A percentile compares a stretch with the other conserved stretches of the same genome.
phyloP scores from a whole-genome alignment of 106 monocot species.

The Allium fistulosum region DNA sequence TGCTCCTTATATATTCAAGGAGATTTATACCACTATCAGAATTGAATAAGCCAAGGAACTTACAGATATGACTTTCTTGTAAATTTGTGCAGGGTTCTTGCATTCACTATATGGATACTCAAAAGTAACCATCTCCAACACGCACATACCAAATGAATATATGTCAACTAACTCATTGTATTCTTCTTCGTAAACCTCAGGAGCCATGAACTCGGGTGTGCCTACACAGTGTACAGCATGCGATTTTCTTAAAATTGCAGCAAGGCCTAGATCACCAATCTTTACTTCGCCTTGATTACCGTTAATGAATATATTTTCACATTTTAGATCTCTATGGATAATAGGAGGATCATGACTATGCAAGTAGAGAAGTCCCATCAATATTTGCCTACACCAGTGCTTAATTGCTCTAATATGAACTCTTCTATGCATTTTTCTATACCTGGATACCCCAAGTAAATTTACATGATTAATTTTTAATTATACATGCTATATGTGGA shows the following conservation, averaged over 20 bases:
- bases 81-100: conserved; percentile 46
- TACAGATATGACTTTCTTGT: conserved; percentile 54
- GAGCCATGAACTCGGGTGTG: conserved; percentile 71
- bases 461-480: background rate
- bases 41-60: conserved; percentile 1
- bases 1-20: no score
- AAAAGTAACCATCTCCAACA: conserved; percentile 61
- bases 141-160: conserved; percentile 67
- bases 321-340: conserved; percentile 21
- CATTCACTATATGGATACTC: conserved; percentile 72
- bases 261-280: conserved; percentile 19
- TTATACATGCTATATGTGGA: background rate
- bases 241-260: conserved; percentile 14
- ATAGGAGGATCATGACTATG: conserved; percentile 22
- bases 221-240: conserved; percentile 16
- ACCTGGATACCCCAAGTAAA: conserved; percentile 3
- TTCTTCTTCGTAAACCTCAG: conserved; percentile 58
- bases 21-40: no score
- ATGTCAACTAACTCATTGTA: conserved; percentile 66
- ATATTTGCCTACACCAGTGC: conserved; percentile 22
- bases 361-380: conserved; percentile 13
- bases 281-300: conserved; percentile 21
- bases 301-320: conserved; percentile 20
- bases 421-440: conserved; percentile 11
- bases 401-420: conserved; percentile 18